A percentile compares a stretch with the other conserved stretches of the same genome.
phyloP scores from a whole-genome alignment of 345 rosid genomes.

The Carallia brachiata region DNA sequence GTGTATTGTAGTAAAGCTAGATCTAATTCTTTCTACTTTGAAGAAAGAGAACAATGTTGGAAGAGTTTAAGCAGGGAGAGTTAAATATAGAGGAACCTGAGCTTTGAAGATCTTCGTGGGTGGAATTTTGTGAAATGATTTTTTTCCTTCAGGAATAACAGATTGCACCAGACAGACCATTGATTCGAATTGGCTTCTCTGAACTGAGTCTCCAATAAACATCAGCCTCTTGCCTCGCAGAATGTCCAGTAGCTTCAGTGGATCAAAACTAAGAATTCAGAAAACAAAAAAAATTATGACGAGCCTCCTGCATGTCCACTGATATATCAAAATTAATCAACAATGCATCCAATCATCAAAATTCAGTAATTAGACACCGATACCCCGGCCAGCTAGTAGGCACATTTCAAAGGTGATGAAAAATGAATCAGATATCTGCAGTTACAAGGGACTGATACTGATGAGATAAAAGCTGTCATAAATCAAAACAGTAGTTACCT shows the following conservation, averaged over 20 bases:
- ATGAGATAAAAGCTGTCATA: background rate
- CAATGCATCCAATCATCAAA: background rate
- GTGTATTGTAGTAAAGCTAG: too few relatives aligned
- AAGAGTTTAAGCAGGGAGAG: background rate
- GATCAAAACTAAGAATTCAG: slow-evolving; percentile 57
- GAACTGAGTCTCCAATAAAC: slow-evolving; percentile 93
- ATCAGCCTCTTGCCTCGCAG: slow-evolving; percentile 74
- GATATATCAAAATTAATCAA: too few relatives aligned
- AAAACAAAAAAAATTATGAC: background rate
- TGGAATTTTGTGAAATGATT: slow-evolving; percentile 61
- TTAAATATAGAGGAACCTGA: slow-evolving; percentile 37
- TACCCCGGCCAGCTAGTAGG: too few relatives aligned
- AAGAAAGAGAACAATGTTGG: background rate
- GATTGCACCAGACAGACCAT: slow-evolving; percentile 85
- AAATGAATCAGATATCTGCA: too few relatives aligned
- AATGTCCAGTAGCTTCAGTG: slow-evolving; percentile 67
- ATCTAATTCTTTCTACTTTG: background rate
- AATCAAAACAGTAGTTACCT: slow-evolving; percentile 33
- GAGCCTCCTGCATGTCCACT: too few relatives aligned
- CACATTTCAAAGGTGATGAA: too few relatives aligned
- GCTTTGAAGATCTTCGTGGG: slow-evolving; percentile 92
- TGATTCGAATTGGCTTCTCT: slow-evolving; percentile 87
- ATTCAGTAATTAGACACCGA: background rate
- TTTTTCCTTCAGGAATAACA: slow-evolving; percentile 65
- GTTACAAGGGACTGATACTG: too few relatives aligned